Conservation (phyloP, 352 stramenopile genomes). For the Phytophthora ohioensis region DNA sequence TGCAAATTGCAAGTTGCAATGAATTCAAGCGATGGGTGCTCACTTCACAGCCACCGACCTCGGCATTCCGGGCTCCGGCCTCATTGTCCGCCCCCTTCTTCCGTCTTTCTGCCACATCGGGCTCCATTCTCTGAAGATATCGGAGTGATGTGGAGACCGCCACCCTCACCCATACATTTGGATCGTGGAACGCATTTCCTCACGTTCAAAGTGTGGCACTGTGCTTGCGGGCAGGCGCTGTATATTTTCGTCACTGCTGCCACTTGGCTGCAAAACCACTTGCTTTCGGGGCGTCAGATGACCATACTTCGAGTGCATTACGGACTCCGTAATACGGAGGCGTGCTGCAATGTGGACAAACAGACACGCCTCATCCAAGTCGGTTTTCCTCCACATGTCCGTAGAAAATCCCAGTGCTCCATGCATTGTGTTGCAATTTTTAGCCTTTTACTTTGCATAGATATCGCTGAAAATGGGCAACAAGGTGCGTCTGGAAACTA, state of each 20-base stretch:
- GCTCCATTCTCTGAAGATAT: slow-evolving; percentile 18
- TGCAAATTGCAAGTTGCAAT: background rate
- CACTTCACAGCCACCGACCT: slow-evolving; percentile 4
- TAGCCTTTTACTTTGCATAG: slow-evolving; percentile 1
- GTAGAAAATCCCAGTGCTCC: slow-evolving; percentile 25
- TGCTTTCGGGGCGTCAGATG: slow-evolving; percentile 11
- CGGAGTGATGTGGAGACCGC: slow-evolving; percentile 21
- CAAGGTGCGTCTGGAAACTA: background rate
- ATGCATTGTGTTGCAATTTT: slow-evolving; percentile 16
- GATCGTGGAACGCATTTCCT: slow-evolving; percentile 13
- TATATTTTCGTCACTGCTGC: slow-evolving; percentile 8
- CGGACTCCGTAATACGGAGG: background rate
- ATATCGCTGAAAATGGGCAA: background rate
- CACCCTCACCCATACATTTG: slow-evolving; percentile 12
- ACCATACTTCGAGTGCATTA: too few species aligned
- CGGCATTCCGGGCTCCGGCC: background rate
- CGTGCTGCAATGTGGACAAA: slow-evolving; percentile 17
- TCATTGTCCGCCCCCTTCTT: slow-evolving; percentile 14
- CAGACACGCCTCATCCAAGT: slow-evolving; percentile 12
- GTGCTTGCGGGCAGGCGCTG: slow-evolving; percentile 12
- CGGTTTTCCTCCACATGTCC: slow-evolving; percentile 27
- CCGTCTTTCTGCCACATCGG: slow-evolving; percentile 14
- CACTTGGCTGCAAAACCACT: slow-evolving; percentile 16
- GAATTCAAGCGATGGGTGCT: slow-evolving; percentile 1
- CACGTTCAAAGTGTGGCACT: background rate